Evolutionary conservation across 2,329 filamentous ascomycete genomes (phyloP), one percentile per base, ranked within the genome.

Genomic region (Fusarium sp.): DNA sequence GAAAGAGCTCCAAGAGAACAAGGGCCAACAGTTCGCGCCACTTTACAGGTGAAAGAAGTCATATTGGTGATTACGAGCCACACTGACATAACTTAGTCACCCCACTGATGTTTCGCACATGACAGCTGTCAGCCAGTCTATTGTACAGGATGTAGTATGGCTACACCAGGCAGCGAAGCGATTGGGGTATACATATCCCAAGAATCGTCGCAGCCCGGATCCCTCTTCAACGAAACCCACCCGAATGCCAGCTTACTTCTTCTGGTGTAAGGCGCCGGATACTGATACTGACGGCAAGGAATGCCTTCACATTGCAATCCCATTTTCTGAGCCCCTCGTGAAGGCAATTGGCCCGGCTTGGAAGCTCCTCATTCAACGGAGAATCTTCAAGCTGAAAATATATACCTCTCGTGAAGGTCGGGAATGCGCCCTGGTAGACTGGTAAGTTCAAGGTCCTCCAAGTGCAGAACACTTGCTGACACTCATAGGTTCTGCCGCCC

Each of bases 131-230:
- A 57, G 38, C 3, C 68, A 70, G 44, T 51, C 68, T 16, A 16
- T 54, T 5, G 8, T 66, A 19, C 72, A 73, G 18, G 72, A 74
- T 31, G 2, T 48, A 6, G 3, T 46, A 39, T 73, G 70, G 72
- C 4, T 74, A 10, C 19, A 38, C 1, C 3, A 56, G 0, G 72
- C 46, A 1, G 68, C n/a, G 0, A 0, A 52, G 4, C 15, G 11
- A n/a, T 23, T 69, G 25, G 18, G 51, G 7, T 1, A 29, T 16
- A 7, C 16, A 10, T 2, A 18, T 35, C 16, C 15, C 15, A 15
- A 35, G 14, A 35, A 16, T 35, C 33, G 15, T 35, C 33, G 15
- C 33, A 9, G 33, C 33, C 33, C 16, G 33, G 33, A 35, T 16
- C 16, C 15, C 33, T 35, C 33, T 35, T 16, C 33, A n/a, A n/a